Conservation (phyloP, 1,284 basidiomycete genomes). For the Sanghuangporus weigelae region DNA sequence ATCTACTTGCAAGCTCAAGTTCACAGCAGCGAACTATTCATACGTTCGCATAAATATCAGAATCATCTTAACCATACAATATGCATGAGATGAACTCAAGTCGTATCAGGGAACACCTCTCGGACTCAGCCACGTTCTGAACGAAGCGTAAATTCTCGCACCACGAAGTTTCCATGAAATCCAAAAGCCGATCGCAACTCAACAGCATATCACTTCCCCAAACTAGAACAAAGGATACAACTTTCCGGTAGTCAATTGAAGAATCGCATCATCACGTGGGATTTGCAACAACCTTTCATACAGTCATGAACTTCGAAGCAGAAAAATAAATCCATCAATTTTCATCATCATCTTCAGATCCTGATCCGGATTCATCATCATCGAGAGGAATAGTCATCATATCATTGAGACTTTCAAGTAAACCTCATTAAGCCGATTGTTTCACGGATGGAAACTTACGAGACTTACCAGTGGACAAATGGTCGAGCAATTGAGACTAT, state of each 20-base stretch:
- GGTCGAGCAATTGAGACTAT: slow-evolving; percentile 60
- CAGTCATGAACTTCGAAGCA: too few relatives aligned
- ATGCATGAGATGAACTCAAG: too few relatives aligned
- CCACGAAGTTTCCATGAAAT: too few relatives aligned
- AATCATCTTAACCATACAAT: too few relatives aligned
- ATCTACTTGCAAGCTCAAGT: neutral
- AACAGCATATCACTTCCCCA: too few relatives aligned
- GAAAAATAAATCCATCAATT: neutral
- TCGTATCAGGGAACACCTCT: too few relatives aligned
- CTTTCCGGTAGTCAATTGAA: neutral
- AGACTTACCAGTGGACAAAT: slow-evolving; percentile 75
- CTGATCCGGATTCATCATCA: slow-evolving; percentile 25
- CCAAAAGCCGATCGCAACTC: too few relatives aligned
- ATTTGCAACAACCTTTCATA: neutral
- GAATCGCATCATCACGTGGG: neutral
- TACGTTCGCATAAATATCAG: too few relatives aligned
- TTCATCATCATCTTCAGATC: neutral
- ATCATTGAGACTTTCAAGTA: slow-evolving; percentile 57
- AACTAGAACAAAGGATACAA: too few relatives aligned
- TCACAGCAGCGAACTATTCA: too few relatives aligned
- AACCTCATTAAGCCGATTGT: neutral
- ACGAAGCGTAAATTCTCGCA: too few relatives aligned
- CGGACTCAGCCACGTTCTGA: too few relatives aligned
- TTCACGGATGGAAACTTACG: neutral
- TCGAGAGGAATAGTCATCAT: slow-evolving; percentile 45